Percentiles rank a stretch among this genome's conserved stretches.
Conservation (phyloP, 73 alveolate genomes). For the Paramecium tetraurelia region DNA sequence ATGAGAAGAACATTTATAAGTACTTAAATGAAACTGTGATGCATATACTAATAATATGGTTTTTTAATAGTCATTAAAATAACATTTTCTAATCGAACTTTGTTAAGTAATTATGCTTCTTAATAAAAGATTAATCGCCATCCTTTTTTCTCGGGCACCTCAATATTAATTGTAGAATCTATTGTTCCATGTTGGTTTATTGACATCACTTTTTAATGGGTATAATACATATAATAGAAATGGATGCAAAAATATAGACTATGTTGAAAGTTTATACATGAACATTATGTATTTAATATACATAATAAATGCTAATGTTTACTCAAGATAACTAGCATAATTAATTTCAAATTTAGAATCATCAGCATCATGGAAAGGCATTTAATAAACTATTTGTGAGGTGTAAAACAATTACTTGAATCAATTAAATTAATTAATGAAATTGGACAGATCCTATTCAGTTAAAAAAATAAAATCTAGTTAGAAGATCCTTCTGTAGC, state of each 20-base stretch:
- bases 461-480: background rate
- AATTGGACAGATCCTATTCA: background rate
- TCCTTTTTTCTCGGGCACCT: background rate
- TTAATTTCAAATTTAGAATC: background rate
- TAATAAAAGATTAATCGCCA: background rate
- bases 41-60: background rate
- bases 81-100: background rate
- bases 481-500: background rate
- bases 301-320: background rate
- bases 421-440: background rate
- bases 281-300: background rate
- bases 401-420: background rate
- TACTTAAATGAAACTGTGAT: constrained; percentile 4
- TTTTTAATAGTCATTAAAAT: constrained; percentile 4
- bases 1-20: background rate
- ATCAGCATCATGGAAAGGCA: background rate
- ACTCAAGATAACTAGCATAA: background rate
- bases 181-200: background rate
- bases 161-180: background rate
- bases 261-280: background rate
- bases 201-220: background rate
- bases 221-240: background rate
- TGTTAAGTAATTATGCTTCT: background rate
- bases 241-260: constrained; percentile 11
- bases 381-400: background rate